These are phyloP conservation scores for Cordyceps pruinosa DNA, from an alignment of 2,329 filamentous ascomycete species.

Conservation along the genomic window DNA sequence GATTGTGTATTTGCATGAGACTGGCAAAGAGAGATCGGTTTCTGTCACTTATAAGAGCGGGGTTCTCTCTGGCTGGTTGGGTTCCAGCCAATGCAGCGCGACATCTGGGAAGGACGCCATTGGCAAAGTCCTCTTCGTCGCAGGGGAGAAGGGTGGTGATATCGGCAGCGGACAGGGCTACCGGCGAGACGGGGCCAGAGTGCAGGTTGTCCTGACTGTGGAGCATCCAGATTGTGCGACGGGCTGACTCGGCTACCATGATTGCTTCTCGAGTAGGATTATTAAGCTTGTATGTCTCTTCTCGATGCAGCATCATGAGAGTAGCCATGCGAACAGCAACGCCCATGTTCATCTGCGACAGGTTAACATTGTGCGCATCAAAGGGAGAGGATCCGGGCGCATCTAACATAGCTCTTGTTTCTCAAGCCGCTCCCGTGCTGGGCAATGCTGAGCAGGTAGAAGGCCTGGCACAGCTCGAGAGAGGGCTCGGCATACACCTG, in stretches of 20 bases:
- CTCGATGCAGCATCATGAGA: constrained; percentile 47
- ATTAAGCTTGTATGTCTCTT: constrained; percentile 43
- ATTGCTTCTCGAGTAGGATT: constrained; percentile 38
- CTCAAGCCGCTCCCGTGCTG: constrained; percentile 50
- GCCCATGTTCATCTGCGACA: constrained; percentile 45
- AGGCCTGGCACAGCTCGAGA: constrained; percentile 50
- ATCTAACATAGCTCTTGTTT: constrained; percentile 46
- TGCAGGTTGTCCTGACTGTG: constrained; percentile 53
- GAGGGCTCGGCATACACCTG: constrained; percentile 48
- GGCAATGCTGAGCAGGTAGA: constrained; percentile 52
- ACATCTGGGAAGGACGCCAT: constrained; percentile 38
- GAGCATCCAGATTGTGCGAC: constrained; percentile 53
- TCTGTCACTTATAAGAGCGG: constrained; percentile 34
- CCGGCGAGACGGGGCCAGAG: constrained; percentile 44
- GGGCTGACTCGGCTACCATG: constrained; percentile 47
- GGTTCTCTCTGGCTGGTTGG: constrained; percentile 40
- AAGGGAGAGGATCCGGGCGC: background rate
- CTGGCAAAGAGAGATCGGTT: constrained; percentile 48
- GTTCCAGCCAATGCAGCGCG: constrained; percentile 49
- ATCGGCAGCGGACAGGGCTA: constrained; percentile 44
- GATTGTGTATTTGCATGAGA: constrained; percentile 47
- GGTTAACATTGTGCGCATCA: background rate
- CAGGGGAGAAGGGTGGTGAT: constrained; percentile 49
- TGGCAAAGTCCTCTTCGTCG: constrained; percentile 45
- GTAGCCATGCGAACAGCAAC: constrained; percentile 50